A percentile compares a stretch with the other conserved stretches of the same genome.
Evolutionary conservation across 2,329 filamentous ascomycete genomes (phyloP).

Genomic region (Fusarium nematophilum): DNA sequence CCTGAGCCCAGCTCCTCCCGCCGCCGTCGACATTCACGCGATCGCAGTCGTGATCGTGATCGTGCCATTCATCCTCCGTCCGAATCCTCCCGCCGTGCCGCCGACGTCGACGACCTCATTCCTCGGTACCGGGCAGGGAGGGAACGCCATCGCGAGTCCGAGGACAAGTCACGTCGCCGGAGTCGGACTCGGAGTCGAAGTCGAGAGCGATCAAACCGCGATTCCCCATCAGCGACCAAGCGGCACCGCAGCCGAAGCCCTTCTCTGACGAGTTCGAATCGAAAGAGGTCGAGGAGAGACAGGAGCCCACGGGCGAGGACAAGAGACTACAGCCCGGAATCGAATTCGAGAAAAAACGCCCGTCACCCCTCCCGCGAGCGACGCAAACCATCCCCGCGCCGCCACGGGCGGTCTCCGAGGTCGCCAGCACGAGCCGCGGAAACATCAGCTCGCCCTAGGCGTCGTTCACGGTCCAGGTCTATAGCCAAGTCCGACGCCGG

Average conservation of each 20-base stretch:
- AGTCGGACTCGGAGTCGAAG: conserved; percentile 51
- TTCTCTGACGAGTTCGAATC: conserved; percentile 51
- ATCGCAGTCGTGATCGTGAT: conserved; percentile 54
- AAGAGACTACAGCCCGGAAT: conserved; percentile 55
- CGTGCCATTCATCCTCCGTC: conserved; percentile 42
- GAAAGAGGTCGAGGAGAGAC: conserved; percentile 54
- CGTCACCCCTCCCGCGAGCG: conserved; percentile 49
- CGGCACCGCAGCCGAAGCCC: conserved; percentile 56
- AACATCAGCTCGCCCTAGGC: conserved; percentile 30
- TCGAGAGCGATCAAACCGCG: conserved; percentile 42
- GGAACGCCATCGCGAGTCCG: conserved; percentile 45
- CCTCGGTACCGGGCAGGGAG: conserved; percentile 51
- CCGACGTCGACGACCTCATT: conserved; percentile 52
- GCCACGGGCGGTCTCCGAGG: conserved; percentile 42
- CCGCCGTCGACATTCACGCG: conserved; percentile 52
- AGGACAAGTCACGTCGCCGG: conserved; percentile 48
- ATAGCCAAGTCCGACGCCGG: conserved; percentile 41
- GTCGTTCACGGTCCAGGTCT: conserved; percentile 43
- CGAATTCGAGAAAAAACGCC: conserved; percentile 45
- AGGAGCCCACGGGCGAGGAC: conserved; percentile 52
- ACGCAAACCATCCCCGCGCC: conserved; percentile 47
- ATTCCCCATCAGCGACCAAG: conserved; percentile 55
- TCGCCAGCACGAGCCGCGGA: conserved; percentile 43
- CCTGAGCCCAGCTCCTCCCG: conserved; percentile 48
- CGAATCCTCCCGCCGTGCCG: conserved; percentile 42